phyloP scores from a whole-genome alignment of 2,329 filamentous ascomycete genomes.

The Penicillium sp. region DNA sequence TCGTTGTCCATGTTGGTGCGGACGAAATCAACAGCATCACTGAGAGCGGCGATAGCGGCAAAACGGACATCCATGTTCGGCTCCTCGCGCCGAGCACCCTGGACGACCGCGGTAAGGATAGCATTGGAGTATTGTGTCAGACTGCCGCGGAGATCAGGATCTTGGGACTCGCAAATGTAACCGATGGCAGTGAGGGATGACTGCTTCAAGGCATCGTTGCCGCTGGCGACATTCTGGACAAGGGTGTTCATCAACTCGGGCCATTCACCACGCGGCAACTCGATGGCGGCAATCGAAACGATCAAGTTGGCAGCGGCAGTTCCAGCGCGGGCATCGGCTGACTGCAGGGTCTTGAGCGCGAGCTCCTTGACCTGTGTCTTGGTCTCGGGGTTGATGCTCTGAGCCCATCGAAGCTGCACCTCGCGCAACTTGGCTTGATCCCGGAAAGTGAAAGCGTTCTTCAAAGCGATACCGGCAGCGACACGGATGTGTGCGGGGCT shows the following conservation, averaged over 20 bases:
- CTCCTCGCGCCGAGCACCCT: constrained; percentile 96
- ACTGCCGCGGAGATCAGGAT: constrained; percentile 77
- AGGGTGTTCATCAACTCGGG: constrained; percentile 82
- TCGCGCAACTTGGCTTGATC: constrained; percentile 84
- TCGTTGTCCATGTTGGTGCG: constrained; percentile 99
- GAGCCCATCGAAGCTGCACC: constrained; percentile 90
- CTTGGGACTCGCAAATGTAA: constrained; percentile 96
- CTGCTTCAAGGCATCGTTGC: constrained; percentile 86
- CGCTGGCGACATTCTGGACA: constrained; percentile 88
- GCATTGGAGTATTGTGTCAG: constrained; percentile 89
- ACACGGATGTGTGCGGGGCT: constrained; percentile 81
- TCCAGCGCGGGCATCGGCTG: constrained; percentile 77
- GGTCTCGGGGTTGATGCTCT: constrained; percentile 74
- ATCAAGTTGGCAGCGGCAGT: constrained; percentile 92
- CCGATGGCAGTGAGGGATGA: constrained; percentile 93
- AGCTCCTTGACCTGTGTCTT: constrained; percentile 87
- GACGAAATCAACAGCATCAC: constrained; percentile 96
- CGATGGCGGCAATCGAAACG: constrained; percentile 89
- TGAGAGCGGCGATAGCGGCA: constrained; percentile 88
- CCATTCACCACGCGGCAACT: constrained; percentile 92
- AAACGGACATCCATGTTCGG: constrained; percentile 84
- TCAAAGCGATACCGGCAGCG: constrained; percentile 91
- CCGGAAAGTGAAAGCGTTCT: constrained; percentile 96
- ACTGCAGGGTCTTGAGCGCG: constrained; percentile 81
- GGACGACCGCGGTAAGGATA: constrained; percentile 95